Evolutionary conservation across 2,329 filamentous ascomycete species (phyloP).

Genomic region (Ascocoryne sarcoides): DNA sequence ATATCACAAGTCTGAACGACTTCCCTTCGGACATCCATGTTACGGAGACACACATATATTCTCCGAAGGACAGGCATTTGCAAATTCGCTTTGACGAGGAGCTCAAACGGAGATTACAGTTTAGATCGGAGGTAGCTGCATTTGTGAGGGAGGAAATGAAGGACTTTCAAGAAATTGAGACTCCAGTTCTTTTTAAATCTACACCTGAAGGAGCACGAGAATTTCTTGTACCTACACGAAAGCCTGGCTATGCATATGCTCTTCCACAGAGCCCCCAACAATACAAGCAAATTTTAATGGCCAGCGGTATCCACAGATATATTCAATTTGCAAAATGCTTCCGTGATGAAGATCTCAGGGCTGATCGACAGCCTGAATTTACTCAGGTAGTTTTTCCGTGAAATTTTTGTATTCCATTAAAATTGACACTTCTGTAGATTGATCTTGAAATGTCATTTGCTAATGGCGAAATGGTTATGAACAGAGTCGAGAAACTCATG

Average conservation of each 20-base stretch:
- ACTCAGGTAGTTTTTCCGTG: conserved; percentile 56
- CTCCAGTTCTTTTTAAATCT: conserved; percentile 91
- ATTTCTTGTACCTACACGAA: conserved; percentile 83
- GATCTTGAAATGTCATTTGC: conserved; percentile 93
- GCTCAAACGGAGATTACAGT: conserved; percentile 58
- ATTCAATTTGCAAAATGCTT: conserved; percentile 94
- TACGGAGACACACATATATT: conserved; percentile 61
- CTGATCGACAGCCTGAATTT: conserved; percentile 93
- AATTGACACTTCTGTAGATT: conserved; percentile 41
- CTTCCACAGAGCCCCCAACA: conserved; percentile 95
- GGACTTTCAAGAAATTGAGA: conserved; percentile 59
- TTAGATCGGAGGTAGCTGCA: conserved; percentile 53
- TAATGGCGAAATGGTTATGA: conserved; percentile 61
- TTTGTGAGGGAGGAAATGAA: conserved; percentile 34
- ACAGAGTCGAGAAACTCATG: conserved; percentile 22
- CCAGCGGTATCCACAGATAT: conserved; percentile 72
- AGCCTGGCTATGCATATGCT: conserved; percentile 71
- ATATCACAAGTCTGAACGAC: conserved; percentile 59
- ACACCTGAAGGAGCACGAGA: conserved; percentile 93
- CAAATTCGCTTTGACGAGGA: conserved; percentile 69
- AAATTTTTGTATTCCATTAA: conserved; percentile 3
- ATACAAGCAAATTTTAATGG: conserved; percentile 98
- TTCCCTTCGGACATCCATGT: conserved; percentile 72
- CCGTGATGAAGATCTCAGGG: conserved; percentile 84
- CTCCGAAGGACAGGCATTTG: conserved; percentile 67